Evolutionary conservation across 2,329 filamentous ascomycete species (phyloP).

Genomic region (Diaporthe eres): DNA sequence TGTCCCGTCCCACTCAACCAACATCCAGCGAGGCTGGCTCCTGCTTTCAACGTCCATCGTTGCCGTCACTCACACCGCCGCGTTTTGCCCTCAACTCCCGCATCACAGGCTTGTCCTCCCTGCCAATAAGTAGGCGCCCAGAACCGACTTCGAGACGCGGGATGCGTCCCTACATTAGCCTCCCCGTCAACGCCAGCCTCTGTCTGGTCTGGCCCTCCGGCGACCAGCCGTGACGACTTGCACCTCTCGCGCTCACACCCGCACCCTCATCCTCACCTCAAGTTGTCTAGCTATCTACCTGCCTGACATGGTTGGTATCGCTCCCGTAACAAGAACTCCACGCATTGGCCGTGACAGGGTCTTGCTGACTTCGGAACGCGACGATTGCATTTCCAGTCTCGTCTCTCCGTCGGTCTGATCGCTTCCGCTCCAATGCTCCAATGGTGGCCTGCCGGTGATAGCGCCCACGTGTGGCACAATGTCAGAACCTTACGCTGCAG

Average conservation of each 20-base stretch:
- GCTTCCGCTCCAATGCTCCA: neutral
- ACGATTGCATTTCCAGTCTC: neutral
- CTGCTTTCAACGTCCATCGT: neutral
- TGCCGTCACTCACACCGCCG: neutral
- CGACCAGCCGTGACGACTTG: neutral
- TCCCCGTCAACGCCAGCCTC: neutral
- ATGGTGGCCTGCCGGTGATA: neutral
- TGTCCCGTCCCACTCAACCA: slow-evolving; percentile 7
- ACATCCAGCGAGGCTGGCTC: neutral
- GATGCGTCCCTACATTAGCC: neutral
- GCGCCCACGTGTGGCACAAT: neutral
- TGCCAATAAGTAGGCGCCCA: neutral
- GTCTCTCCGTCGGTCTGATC: neutral
- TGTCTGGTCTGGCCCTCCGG: neutral
- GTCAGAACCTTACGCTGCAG: slow-evolving; percentile 18
- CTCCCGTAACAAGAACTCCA: neutral
- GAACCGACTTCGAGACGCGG: neutral
- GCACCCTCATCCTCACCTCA: neutral
- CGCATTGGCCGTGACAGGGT: neutral
- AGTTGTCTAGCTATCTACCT: neutral
- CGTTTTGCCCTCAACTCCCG: neutral
- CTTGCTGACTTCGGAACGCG: neutral
- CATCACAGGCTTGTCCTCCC: neutral
- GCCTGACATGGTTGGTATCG: neutral
- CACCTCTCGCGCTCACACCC: neutral